phyloP scores from a whole-genome alignment of 2,329 filamentous ascomycete species.

The Akanthomyces dipterigenus region DNA sequence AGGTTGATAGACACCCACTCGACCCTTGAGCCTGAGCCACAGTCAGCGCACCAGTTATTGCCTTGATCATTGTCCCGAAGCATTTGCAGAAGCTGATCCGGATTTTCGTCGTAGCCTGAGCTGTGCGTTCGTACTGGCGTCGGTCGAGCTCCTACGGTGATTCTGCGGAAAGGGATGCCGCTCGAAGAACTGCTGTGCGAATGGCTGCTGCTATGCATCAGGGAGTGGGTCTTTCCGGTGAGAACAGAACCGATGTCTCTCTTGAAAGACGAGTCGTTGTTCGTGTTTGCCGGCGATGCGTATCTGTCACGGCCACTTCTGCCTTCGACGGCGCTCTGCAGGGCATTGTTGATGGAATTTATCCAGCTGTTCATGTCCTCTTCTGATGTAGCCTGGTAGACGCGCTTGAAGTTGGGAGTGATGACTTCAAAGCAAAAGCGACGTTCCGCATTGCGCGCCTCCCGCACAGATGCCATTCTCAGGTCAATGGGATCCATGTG shows the following conservation, averaged over 20 bases:
- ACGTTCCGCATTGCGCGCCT: constrained; percentile 88
- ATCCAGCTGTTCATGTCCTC: constrained; percentile 99
- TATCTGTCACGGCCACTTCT: constrained; percentile 53
- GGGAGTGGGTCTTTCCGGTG: constrained; percentile 80
- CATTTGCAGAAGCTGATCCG: constrained; percentile 78
- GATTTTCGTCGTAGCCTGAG: constrained; percentile 71
- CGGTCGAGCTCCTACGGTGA: constrained; percentile 85
- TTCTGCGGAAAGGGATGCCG: constrained; percentile 68
- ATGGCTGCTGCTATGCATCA: constrained; percentile 48
- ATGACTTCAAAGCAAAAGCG: constrained; percentile 98
- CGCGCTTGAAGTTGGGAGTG: constrained; percentile 88
- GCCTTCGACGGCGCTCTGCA: constrained; percentile 92
- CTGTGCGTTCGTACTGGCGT: constrained; percentile 61
- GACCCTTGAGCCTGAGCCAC: constrained; percentile 82
- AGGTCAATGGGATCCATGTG: constrained; percentile 98
- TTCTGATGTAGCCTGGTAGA: constrained; percentile 96
- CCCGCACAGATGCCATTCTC: constrained; percentile 91
- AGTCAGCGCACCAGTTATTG: constrained; percentile 92
- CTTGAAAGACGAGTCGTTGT: constrained; percentile 53
- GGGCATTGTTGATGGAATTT: constrained; percentile 87
- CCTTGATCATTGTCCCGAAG: constrained; percentile 86
- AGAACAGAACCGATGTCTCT: constrained; percentile 89
- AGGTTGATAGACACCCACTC: constrained; percentile 99
- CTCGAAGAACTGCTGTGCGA: constrained; percentile 38
- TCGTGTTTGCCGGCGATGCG: constrained; percentile 24